Evolutionary conservation across 768 basidiomycete species (phyloP).

Genomic region (Pisolithus tinctorius): DNA sequence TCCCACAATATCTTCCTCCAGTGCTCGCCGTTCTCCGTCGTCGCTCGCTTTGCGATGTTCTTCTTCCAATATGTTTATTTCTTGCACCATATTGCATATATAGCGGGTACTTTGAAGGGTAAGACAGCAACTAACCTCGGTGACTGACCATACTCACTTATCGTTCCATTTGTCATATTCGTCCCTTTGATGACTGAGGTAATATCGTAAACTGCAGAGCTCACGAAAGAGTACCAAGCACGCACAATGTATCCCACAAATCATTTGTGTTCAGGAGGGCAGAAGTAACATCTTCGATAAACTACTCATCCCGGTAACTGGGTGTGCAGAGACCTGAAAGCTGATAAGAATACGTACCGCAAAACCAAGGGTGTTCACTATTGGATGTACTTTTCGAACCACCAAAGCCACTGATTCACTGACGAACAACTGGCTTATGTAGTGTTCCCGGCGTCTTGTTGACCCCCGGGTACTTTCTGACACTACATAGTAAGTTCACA

Average conservation of each 20-base stretch:
- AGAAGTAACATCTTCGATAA: neutral
- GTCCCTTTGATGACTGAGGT: neutral
- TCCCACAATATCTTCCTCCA: neutral
- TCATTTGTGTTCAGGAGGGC: neutral
- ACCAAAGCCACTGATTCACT: neutral
- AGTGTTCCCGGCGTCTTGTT: too few relatives aligned
- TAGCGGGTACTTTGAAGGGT: neutral
- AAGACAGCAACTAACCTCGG: neutral
- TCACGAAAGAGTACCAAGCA: neutral
- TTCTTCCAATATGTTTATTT: neutral
- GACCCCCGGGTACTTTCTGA: too few relatives aligned
- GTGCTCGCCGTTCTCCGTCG: neutral
- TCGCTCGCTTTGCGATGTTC: neutral
- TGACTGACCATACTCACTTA: neutral
- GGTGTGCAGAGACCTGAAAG: neutral
- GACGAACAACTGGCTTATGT: too few relatives aligned
- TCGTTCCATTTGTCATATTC: neutral
- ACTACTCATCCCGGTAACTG: neutral
- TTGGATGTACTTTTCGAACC: neutral
- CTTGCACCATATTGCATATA: neutral
- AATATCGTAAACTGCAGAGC: neutral
- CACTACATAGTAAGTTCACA: too few relatives aligned
- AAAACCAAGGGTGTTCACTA: neutral
- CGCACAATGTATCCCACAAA: neutral
- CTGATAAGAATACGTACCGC: neutral